These are phyloP conservation scores for Larix sibirica DNA, from an alignment of 83 land plant species.

Conservation along the genomic window DNA sequence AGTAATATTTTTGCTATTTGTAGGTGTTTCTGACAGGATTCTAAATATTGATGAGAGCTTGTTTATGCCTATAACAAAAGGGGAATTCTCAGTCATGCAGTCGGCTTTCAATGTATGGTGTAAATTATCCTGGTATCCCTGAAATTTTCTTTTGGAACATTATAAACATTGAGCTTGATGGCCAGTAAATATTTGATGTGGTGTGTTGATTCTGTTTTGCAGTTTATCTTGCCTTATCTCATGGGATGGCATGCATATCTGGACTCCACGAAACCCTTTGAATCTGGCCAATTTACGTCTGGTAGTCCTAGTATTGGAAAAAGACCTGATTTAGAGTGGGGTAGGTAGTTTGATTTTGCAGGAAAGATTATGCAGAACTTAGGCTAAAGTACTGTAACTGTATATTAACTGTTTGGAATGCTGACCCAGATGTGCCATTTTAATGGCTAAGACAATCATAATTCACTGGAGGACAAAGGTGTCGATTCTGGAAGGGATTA, in stretches of 20 bases:
- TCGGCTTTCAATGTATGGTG: slow-evolving; percentile 64
- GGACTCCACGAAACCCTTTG: no score
- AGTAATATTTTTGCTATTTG: neutral
- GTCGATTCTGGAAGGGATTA: no score
- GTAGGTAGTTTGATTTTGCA: no score
- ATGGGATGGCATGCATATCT: slow-evolving; percentile 67
- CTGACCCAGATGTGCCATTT: no score
- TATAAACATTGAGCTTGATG: neutral
- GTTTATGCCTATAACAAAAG: slow-evolving; percentile 61
- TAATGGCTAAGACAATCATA: no score
- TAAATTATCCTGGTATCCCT: neutral
- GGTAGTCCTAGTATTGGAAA: no score
- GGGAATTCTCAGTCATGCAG: slow-evolving; percentile 55
- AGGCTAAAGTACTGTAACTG: no score
- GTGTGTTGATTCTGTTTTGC: slow-evolving; percentile 17
- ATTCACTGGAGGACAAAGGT: no score
- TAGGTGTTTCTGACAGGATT: slow-evolving; percentile 75
- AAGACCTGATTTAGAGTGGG: no score
- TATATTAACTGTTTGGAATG: no score
- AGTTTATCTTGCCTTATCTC: slow-evolving; percentile 71
- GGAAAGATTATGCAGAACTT: no score
- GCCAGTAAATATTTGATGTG: neutral
- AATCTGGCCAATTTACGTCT: no score
- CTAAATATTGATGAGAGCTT: slow-evolving; percentile 65
- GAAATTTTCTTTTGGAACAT: neutral